Evolutionary conservation across 2,329 filamentous ascomycete species (phyloP).

Genomic region (Macroventuria anomochaeta): DNA sequence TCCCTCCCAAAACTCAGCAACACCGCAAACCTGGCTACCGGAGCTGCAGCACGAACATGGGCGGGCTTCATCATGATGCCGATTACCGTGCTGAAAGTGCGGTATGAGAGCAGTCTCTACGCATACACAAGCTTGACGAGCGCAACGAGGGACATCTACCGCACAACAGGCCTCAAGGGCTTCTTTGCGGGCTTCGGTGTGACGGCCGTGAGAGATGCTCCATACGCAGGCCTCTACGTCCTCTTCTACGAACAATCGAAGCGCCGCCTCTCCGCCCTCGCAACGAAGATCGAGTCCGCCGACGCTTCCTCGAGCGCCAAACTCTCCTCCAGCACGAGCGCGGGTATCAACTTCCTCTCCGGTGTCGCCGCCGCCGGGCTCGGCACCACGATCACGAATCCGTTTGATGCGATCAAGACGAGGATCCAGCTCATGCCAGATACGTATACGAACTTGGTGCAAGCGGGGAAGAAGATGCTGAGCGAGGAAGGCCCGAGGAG

Average conservation of each 20-base stretch:
- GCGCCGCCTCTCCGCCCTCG: conserved; percentile 58
- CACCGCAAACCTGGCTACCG: conserved; percentile 82
- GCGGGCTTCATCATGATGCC: conserved; percentile 95
- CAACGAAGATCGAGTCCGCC: conserved; percentile 39
- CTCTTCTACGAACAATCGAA: conserved; percentile 91
- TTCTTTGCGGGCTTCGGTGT: conserved; percentile 96
- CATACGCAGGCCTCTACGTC: conserved; percentile 94
- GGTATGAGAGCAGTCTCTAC: conserved; percentile 90
- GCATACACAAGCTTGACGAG: conserved; percentile 76
- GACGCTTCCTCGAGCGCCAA: conserved; percentile 19
- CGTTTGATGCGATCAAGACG: conserved; percentile 96
- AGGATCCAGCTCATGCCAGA: conserved; percentile 87
- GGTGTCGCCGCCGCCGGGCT: conserved; percentile 80
- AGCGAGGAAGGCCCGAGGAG: conserved; percentile 78
- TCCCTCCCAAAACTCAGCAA: conserved; percentile 83
- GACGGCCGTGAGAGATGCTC: conserved; percentile 91
- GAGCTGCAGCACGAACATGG: conserved; percentile 80
- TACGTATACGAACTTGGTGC: conserved; percentile 81
- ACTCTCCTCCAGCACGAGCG: conserved; percentile 53
- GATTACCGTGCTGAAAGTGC: conserved; percentile 93
- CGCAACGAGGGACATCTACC: conserved; percentile 76
- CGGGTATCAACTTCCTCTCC: conserved; percentile 83
- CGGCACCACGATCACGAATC: conserved; percentile 90
- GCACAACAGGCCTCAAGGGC: conserved; percentile 75
- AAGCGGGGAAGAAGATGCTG: conserved; percentile 79